Evolutionary conservation across 2,329 filamentous ascomycete species (phyloP).

Genomic region (Aspergillus pseudoglaucus): DNA sequence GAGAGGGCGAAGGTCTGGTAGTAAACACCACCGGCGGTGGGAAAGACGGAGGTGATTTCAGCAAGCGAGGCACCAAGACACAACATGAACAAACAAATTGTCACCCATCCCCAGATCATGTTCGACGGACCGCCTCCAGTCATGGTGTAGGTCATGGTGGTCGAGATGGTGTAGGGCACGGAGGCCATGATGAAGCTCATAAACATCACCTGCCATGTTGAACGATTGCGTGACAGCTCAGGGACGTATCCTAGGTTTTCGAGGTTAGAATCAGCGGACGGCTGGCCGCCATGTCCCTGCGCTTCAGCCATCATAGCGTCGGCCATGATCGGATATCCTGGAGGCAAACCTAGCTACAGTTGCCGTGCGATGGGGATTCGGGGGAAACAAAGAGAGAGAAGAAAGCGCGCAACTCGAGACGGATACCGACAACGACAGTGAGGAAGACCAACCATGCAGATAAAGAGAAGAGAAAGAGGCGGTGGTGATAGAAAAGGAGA

Average conservation of each 20-base stretch:
- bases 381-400: neutral
- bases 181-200: conserved; percentile 61
- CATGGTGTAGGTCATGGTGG: conserved; percentile 64
- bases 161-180: conserved; percentile 67
- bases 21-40: conserved; percentile 62
- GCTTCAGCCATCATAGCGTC: neutral
- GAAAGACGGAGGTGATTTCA: conserved; percentile 62
- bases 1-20: conserved; percentile 63
- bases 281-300: conserved; percentile 1
- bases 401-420: no score
- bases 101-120: conserved; percentile 62
- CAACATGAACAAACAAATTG: conserved; percentile 56
- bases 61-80: conserved; percentile 59
- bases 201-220: conserved; percentile 16
- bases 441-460: neutral
- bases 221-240: conserved; percentile 17
- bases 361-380: no score
- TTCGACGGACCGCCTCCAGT: conserved; percentile 63
- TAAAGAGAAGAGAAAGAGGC: neutral
- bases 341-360: neutral
- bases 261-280: conserved; percentile 10
- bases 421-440: neutral
- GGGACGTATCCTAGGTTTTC: conserved; percentile 14
- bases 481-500: neutral
- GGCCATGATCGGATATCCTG: neutral